phyloP scores from a whole-genome alignment of 2,329 filamentous ascomycete species.

The Verticillium dahliae region DNA sequence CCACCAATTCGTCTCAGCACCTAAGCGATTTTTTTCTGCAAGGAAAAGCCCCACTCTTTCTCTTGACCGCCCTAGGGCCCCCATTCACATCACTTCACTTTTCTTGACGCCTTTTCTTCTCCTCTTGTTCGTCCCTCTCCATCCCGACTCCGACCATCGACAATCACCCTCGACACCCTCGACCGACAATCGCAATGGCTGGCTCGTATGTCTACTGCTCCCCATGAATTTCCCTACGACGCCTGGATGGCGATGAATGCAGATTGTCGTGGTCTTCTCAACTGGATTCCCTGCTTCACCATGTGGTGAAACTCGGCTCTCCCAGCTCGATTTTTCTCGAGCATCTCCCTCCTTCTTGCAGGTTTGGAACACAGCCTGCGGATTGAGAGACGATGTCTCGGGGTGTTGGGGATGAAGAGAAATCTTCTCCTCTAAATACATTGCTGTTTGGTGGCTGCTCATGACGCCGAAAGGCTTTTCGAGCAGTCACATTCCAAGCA shows the following conservation, averaged over 20 bases:
- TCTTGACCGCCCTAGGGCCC: constrained; percentile 2
- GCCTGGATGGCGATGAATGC: constrained; percentile 48
- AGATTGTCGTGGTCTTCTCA: constrained; percentile 81
- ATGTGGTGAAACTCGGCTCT: constrained; percentile 34
- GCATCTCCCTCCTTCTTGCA: constrained; percentile 50
- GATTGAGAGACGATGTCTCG: constrained; percentile 51
- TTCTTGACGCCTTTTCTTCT: neutral
- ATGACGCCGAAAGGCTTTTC: constrained; percentile 19
- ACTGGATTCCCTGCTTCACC: constrained; percentile 50
- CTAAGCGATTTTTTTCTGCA: neutral
- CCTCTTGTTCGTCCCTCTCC: constrained; percentile 1
- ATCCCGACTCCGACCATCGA: constrained; percentile 17
- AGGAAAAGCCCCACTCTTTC: neutral
- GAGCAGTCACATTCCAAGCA: constrained; percentile 28
- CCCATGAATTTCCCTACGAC: constrained; percentile 23
- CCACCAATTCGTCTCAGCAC: neutral
- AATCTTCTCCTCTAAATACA: constrained; percentile 70
- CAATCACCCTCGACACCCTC: constrained; percentile 31
- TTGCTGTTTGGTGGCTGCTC: constrained; percentile 48
- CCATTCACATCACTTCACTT: neutral
- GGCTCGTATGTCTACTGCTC: constrained; percentile 42
- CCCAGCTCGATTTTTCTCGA: constrained; percentile 76
- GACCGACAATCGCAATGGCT: constrained; percentile 36
- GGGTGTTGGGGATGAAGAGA: constrained; percentile 76
- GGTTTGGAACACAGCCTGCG: constrained; percentile 39